Evolutionary conservation across 257 asterid genomes (phyloP).

Genomic region (Solanum ossicruentum): DNA sequence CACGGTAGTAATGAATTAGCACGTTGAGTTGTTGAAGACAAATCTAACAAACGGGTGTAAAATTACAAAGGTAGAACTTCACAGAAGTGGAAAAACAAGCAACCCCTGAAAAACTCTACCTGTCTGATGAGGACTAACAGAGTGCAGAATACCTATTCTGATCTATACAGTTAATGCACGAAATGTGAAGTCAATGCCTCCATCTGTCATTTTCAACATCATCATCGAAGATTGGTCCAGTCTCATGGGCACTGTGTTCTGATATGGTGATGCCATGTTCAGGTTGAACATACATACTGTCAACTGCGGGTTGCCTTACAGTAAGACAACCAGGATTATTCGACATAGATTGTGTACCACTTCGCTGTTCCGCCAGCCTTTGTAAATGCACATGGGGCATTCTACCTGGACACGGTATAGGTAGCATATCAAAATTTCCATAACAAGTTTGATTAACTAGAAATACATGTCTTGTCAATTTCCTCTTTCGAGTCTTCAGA

Average conservation of each 20-base stretch:
- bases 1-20: neutral
- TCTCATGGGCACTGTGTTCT: slow-evolving; percentile 5
- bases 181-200: slow-evolving; percentile 14
- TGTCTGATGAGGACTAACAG: neutral
- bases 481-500: neutral
- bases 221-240: slow-evolving; percentile 21
- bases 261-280: slow-evolving; percentile 3
- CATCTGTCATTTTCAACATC: slow-evolving; percentile 27
- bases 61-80: neutral
- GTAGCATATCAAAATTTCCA: neutral
- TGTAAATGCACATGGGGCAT: slow-evolving; percentile 79
- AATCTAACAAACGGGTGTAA: neutral
- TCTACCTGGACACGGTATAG: slow-evolving; percentile 55
- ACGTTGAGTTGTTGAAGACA: neutral
- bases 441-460: neutral
- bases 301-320: slow-evolving; percentile 30
- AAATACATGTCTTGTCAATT: neutral
- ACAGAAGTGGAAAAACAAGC: neutral
- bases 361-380: slow-evolving; percentile 63
- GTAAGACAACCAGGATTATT: slow-evolving; percentile 20
- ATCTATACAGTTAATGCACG: neutral
- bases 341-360: slow-evolving; percentile 16
- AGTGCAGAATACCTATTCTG: neutral
- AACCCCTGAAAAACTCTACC: neutral
- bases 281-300: slow-evolving; percentile 23